These are phyloP conservation scores for Lantana camara DNA, from an alignment of 257 asterid genomes.

Conservation along the genomic window DNA sequence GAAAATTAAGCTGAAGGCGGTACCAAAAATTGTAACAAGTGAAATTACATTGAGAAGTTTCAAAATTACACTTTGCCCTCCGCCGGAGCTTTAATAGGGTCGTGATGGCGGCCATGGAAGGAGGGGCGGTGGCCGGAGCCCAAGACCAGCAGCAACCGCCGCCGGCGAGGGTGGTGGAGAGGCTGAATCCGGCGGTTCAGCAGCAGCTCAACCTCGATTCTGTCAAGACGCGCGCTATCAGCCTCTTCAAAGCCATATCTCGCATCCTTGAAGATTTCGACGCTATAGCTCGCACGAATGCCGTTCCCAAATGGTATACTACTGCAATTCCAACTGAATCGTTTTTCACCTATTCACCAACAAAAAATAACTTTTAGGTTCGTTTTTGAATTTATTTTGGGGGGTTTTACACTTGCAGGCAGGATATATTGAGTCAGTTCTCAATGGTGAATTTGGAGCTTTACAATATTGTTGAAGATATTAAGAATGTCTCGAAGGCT, in stretches of 20 bases:
- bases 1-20: no score
- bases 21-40: no score
- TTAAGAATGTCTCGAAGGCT: slow-evolving; percentile 93
- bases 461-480: slow-evolving; percentile 85
- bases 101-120: slow-evolving; percentile 57
- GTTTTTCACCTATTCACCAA: slow-evolving; percentile 12
- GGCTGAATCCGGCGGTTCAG: slow-evolving; percentile 82
- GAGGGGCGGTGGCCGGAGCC: slow-evolving; percentile 43
- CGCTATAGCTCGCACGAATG: slow-evolving; percentile 66
- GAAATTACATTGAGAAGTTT: no score
- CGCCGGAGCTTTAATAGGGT: slow-evolving; percentile 24
- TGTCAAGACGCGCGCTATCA: slow-evolving; percentile 90
- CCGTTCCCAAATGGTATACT: slow-evolving; percentile 76
- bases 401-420: slow-evolving; percentile 55
- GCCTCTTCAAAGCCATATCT: slow-evolving; percentile 88
- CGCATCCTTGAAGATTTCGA: slow-evolving; percentile 93
- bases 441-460: slow-evolving; percentile 98
- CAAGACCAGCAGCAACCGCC: slow-evolving; percentile 53
- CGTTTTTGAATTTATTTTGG: background rate
- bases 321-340: background rate
- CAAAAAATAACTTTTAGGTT: background rate
- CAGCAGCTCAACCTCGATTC: slow-evolving; percentile 94
- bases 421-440: slow-evolving; percentile 83
- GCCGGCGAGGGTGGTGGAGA: slow-evolving; percentile 68
- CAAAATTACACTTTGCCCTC: slow-evolving; percentile 15